Percentiles rank a stretch among this genome's conserved stretches.
Conservation (phyloP, 768 basidiomycete species). For the Pulveroboletus sp. region DNA sequence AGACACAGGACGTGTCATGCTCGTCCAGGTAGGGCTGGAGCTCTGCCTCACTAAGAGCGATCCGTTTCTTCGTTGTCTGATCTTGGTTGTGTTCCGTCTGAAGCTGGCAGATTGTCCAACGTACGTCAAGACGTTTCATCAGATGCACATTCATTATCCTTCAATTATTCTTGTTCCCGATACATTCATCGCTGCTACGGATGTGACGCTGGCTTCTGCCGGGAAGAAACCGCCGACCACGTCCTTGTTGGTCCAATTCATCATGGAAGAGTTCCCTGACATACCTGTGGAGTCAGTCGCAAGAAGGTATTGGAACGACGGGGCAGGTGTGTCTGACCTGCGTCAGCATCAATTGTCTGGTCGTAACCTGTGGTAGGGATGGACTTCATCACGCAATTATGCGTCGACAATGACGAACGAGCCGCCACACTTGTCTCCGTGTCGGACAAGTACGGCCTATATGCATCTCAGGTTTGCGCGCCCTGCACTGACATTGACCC, state of each 20-base stretch:
- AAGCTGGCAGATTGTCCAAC: constrained; percentile 85
- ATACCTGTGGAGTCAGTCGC: constrained; percentile 64
- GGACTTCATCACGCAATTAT: constrained; percentile 73
- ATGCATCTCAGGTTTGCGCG: constrained; percentile 16
- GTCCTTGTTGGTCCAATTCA: constrained; percentile 65
- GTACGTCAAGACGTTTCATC: constrained; percentile 83
- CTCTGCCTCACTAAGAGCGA: background rate
- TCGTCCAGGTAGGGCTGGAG: constrained; percentile 62
- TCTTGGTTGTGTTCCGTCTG: background rate
- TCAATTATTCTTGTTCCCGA: constrained; percentile 74
- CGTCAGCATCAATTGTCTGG: background rate
- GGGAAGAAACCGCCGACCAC: constrained; percentile 43
- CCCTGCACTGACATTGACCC: constrained; percentile 4
- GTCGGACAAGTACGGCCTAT: constrained; percentile 66
- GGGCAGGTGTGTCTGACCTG: constrained; percentile 46
- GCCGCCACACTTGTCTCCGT: constrained; percentile 75
- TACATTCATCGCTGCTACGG: constrained; percentile 63
- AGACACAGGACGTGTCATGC: constrained; percentile 67
- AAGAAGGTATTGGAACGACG: constrained; percentile 84
- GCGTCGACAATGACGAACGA: constrained; percentile 76
- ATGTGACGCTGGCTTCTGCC: constrained; percentile 40
- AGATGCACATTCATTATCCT: constrained; percentile 75
- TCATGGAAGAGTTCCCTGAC: constrained; percentile 69
- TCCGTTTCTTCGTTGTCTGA: background rate
- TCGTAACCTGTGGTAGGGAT: constrained; percentile 45